These are phyloP conservation scores for Coemansia sp. DNA, from an alignment of 192 early-diverging fungal species.

Conservation along the genomic window DNA sequence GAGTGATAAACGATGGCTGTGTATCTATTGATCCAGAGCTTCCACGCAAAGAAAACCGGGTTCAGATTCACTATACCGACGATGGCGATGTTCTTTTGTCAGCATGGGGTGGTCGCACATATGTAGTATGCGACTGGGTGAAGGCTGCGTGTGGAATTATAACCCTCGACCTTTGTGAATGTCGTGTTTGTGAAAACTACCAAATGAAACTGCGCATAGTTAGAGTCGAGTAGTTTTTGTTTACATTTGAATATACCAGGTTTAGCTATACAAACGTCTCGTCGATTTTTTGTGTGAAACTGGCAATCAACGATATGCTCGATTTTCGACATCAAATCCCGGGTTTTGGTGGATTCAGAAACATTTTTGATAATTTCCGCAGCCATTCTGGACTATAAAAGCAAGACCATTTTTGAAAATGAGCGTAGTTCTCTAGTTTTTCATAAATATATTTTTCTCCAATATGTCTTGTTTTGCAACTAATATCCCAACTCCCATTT, in stretches of 20 bases:
- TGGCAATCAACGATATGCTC: no score
- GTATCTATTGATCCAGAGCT: neutral
- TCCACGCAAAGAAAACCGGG: slow-evolving; percentile 3
- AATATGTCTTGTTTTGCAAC: neutral
- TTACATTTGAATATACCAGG: no score
- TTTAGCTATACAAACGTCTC: no score
- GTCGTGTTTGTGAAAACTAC: neutral
- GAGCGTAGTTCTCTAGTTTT: neutral
- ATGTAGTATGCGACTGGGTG: slow-evolving; percentile 1
- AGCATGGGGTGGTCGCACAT: slow-evolving; percentile 6
- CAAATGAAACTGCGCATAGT: neutral
- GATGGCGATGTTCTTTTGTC: slow-evolving; percentile 1
- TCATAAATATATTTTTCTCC: neutral
- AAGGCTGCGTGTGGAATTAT: neutral
- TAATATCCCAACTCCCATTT: neutral
- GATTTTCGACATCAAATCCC: no score
- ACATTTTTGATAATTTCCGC: neutral
- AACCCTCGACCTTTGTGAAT: neutral
- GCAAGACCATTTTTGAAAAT: neutral
- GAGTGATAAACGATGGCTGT: no score
- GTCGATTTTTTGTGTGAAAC: no score
- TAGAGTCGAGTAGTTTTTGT: neutral
- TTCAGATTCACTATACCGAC: slow-evolving; percentile 10
- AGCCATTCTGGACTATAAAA: neutral
- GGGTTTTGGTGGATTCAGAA: no score